Evolutionary conservation across 2,329 filamentous ascomycete genomes (phyloP), one percentile per base, ranked within the genome.

Genomic region (Colletotrichum magnum): DNA sequence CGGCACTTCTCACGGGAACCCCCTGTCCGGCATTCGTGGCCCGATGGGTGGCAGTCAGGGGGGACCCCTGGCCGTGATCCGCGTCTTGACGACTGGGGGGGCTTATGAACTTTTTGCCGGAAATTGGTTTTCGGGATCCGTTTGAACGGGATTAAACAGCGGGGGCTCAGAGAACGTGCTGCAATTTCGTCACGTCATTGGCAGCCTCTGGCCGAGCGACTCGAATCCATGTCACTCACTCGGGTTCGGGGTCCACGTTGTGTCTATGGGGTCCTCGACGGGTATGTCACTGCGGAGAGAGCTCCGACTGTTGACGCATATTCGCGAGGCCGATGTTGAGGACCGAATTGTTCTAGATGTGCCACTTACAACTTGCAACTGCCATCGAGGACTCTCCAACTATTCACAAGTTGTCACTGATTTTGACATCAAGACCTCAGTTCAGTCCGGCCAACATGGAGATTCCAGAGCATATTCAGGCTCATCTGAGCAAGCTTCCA

Each of bases 141-240:
- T 36, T 50, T n/a, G 10, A 50, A 50, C 15, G 13, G 15, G 16
- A 10, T 50, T 18, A 18, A 18, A 4, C 9, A 24, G 53, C 18
- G 47, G 64, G 15, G 28, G 18, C 45, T 12, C 7, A 18, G 24
- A 24, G n/a, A 68, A 68, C 65, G 60, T 68, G 65, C 48, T 16
- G 16, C 24, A 3, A 43, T 12, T 10, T 21, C 28, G 54, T 64
- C 54, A 36, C 41, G 39, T 58, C 15, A 68, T 64, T 64, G 54
- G 65, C 60, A 59, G 43, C 6, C 16, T 24, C 4, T 41, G 16
- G 15, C 5, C 7, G 28, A 12, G 15, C 26, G 24, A 39, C 15
- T 16, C n/a, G 18, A 24, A 24, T 18, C 15, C 48, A 24, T 32
- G 21, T 9, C 16, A 5, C 10, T 15, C n/a, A 10, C 32, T 15